Conservation (phyloP, 305 asterid genomes). For the Ilex paraguariensis region DNA sequence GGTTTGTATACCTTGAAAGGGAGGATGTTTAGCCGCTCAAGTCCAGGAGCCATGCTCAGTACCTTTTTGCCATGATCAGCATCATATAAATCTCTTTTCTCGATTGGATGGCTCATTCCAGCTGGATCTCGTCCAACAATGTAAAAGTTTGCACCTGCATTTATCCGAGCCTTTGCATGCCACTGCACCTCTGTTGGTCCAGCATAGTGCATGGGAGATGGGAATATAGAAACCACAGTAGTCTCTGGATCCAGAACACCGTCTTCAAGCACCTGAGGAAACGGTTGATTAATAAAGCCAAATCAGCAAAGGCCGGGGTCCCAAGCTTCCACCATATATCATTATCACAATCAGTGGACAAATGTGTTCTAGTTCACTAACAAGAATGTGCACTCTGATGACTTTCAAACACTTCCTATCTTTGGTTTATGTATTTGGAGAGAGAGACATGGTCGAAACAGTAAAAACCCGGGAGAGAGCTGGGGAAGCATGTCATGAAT, state of each 20-base stretch:
- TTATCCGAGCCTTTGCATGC: constrained; percentile 96
- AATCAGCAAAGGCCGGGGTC: neutral
- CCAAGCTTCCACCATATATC: too few relatives aligned
- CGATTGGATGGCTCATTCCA: constrained; percentile 88
- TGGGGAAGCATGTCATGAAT: too few relatives aligned
- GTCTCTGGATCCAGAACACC: constrained; percentile 92
- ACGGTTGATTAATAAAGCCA: neutral
- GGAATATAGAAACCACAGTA: constrained; percentile 89
- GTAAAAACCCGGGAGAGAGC: too few relatives aligned
- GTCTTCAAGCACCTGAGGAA: constrained; percentile 74
- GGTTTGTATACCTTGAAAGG: constrained; percentile 64
- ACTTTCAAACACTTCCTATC: too few relatives aligned
- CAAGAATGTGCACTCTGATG: too few relatives aligned
- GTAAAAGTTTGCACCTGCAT: constrained; percentile 92
- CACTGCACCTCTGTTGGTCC: constrained; percentile 99
- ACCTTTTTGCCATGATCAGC: constrained; percentile 96
- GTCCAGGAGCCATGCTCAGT: constrained; percentile 91
- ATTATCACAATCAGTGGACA: too few relatives aligned
- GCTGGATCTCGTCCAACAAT: constrained; percentile 96
- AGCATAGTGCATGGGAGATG: constrained; percentile 96
- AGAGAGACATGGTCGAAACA: too few relatives aligned
- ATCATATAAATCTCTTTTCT: constrained; percentile 84
- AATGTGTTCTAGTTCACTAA: too few relatives aligned
- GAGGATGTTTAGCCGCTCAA: constrained; percentile 76
- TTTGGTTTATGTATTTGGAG: too few relatives aligned